Conservation (phyloP, 1,284 basidiomycete species). For the Xerocomus minutiporus region DNA sequence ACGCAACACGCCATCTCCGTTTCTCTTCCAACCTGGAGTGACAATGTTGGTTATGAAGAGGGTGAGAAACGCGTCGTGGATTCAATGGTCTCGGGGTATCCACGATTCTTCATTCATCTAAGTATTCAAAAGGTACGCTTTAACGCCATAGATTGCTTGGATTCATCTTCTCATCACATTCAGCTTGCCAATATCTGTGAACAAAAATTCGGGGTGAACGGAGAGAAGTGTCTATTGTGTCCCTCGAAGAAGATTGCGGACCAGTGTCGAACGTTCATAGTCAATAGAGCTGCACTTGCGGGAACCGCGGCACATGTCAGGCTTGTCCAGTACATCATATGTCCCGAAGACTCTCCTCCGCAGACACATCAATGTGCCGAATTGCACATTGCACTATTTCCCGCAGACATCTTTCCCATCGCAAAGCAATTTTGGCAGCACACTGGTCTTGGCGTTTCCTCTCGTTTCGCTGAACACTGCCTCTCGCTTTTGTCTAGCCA, state of each 20-base stretch:
- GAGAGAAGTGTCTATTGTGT: slow-evolving; percentile 76
- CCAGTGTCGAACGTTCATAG: slow-evolving; percentile 73
- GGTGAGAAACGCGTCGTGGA: slow-evolving; percentile 81
- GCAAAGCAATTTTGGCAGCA: slow-evolving; percentile 98
- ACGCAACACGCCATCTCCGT: slow-evolving; percentile 93
- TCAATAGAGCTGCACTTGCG: slow-evolving; percentile 43
- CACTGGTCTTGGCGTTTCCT: slow-evolving; percentile 86
- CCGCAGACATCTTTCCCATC: slow-evolving; percentile 55
- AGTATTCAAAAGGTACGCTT: slow-evolving; percentile 78
- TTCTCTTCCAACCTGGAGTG: slow-evolving; percentile 92
- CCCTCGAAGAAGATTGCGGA: slow-evolving; percentile 71
- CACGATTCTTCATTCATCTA: slow-evolving; percentile 92
- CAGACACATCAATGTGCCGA: slow-evolving; percentile 40
- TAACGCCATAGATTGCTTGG: neutral
- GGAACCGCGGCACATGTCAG: slow-evolving; percentile 50
- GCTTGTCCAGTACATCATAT: slow-evolving; percentile 72
- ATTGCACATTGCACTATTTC: slow-evolving; percentile 82
- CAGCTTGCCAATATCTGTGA: slow-evolving; percentile 77
- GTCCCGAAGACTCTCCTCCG: slow-evolving; percentile 46
- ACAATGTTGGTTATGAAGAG: slow-evolving; percentile 93
- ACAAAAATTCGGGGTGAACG: slow-evolving; percentile 67
- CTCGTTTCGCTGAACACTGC: slow-evolving; percentile 81
- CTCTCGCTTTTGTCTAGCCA: slow-evolving; percentile 54
- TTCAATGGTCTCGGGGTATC: slow-evolving; percentile 91
- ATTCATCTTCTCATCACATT: slow-evolving; percentile 1